phyloP scores from a whole-genome alignment of 306 rosid species.

The Vachellia collinsii region DNA sequence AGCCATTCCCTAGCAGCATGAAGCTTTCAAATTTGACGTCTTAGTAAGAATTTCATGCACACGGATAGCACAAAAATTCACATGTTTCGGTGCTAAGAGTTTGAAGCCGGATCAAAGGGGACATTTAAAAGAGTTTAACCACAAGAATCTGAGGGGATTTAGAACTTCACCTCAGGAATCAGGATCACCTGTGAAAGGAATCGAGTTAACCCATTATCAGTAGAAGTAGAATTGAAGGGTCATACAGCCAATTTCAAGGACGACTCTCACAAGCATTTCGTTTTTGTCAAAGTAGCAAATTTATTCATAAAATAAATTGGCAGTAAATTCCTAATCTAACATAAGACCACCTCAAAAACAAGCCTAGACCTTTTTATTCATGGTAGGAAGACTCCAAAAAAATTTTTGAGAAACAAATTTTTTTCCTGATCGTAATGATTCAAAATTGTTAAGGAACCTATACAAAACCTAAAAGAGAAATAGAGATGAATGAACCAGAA shows the following conservation, averaged over 20 bases:
- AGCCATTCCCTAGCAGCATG: slow-evolving; percentile 43
- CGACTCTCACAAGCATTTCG: slow-evolving; percentile 41
- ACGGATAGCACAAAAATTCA: slow-evolving; percentile 37
- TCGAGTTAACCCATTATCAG: slow-evolving; percentile 50
- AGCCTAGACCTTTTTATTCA: neutral
- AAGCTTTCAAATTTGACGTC: slow-evolving; percentile 41
- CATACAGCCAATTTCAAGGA: slow-evolving; percentile 48
- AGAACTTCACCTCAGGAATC: slow-evolving; percentile 64
- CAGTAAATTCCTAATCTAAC: neutral
- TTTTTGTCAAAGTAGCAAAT: slow-evolving; percentile 30
- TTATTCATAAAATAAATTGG: slow-evolving; percentile 27
- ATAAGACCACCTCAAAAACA: neutral
- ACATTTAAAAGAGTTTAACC: slow-evolving; percentile 41
- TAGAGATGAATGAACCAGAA: neutral
- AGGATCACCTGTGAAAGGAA: slow-evolving; percentile 76
- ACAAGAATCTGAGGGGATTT: slow-evolving; percentile 33
- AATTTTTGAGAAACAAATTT: slow-evolving; percentile 7
- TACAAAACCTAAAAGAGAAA: neutral
- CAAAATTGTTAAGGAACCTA: slow-evolving; percentile 15
- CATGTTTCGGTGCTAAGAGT: slow-evolving; percentile 34
- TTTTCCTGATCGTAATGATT: slow-evolving; percentile 1
- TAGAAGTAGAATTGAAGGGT: slow-evolving; percentile 38
- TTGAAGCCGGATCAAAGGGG: slow-evolving; percentile 39
- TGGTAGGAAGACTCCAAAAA: neutral
- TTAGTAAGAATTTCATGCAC: slow-evolving; percentile 34